Conservation (phyloP, 176 grass and related monocot species). For the Musa acuminata region DNA sequence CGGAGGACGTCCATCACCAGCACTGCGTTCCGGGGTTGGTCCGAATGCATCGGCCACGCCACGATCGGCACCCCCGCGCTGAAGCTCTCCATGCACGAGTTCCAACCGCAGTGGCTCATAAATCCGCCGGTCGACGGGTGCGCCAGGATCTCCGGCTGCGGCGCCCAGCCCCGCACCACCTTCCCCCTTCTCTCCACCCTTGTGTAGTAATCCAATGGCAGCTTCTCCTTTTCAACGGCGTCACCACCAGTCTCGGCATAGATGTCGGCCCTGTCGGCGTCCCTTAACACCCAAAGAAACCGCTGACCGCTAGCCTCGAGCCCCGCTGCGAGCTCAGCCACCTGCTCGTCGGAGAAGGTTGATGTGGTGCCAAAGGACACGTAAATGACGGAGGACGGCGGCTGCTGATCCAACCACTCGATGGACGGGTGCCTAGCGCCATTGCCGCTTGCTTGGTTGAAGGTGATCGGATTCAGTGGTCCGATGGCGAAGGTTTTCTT, state of each 20-base stretch:
- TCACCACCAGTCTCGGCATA: conserved; percentile 4
- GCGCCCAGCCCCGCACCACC: conserved; percentile 63
- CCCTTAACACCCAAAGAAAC: conserved; percentile 65
- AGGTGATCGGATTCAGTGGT: conserved; percentile 36
- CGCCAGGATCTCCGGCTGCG: conserved; percentile 60
- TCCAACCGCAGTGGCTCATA: conserved; percentile 90
- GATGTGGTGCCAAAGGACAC: conserved; percentile 56
- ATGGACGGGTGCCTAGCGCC: conserved; percentile 34
- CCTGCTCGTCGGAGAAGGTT: conserved; percentile 28
- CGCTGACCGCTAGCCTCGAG: conserved; percentile 27
- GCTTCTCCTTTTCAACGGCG: background rate
- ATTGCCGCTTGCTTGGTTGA: background rate
- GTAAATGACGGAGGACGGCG: conserved; percentile 47
- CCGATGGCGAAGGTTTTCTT: conserved; percentile 55
- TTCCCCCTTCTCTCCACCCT: conserved; percentile 22
- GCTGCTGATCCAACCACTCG: conserved; percentile 56
- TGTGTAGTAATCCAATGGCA: conserved; percentile 7
- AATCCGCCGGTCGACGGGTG: conserved; percentile 43
- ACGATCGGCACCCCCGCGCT: conserved; percentile 54
- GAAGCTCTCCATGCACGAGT: conserved; percentile 62
- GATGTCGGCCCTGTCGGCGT: conserved; percentile 33
- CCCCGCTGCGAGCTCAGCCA: conserved; percentile 36
- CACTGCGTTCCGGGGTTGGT: conserved; percentile 44
- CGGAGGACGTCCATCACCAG: conserved; percentile 9
- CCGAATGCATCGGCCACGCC: conserved; percentile 66